Evolutionary conservation across 148 eudicot genomes (phyloP).

Genomic region (Silene conica): DNA sequence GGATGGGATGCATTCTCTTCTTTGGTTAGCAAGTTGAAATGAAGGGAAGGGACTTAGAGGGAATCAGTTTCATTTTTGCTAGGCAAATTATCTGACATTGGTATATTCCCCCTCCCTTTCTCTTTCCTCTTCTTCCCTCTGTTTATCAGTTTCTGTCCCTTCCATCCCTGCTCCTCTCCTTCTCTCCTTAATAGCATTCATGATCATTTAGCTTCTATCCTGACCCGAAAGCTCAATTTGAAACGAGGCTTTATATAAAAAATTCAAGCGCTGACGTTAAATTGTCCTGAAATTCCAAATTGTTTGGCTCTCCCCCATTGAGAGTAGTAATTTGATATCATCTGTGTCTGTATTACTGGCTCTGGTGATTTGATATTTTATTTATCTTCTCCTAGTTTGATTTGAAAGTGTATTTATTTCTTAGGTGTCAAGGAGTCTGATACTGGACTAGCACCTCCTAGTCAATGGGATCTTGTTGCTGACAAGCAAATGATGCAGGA

Average conservation of each 20-base stretch:
- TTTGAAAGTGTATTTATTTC: neutral
- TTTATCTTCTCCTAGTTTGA: neutral
- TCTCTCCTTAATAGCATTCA: neutral
- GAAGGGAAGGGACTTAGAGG: neutral
- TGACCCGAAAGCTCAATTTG: neutral
- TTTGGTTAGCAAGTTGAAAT: neutral
- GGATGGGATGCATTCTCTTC: neutral
- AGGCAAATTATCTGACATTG: no score
- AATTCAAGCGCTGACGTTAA: neutral
- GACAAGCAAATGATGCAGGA: slow-evolving; percentile 99
- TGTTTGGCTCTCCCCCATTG: neutral
- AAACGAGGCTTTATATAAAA: neutral
- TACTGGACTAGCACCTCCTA: slow-evolving; percentile 94
- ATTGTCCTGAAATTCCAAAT: no score
- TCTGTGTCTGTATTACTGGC: neutral
- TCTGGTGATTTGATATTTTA: no score
- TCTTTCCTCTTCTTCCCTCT: no score
- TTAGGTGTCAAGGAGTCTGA: slow-evolving; percentile 97
- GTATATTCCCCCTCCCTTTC: no score
- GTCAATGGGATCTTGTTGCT: slow-evolving; percentile 98
- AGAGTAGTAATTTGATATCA: neutral
- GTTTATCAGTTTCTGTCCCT: no score
- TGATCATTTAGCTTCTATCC: neutral
- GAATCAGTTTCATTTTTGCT: neutral
- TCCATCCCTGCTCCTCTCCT: no score